Evolutionary conservation across 805 yeast genomes (phyloP).

Genomic region (Citeromyces nyonsensis): DNA sequence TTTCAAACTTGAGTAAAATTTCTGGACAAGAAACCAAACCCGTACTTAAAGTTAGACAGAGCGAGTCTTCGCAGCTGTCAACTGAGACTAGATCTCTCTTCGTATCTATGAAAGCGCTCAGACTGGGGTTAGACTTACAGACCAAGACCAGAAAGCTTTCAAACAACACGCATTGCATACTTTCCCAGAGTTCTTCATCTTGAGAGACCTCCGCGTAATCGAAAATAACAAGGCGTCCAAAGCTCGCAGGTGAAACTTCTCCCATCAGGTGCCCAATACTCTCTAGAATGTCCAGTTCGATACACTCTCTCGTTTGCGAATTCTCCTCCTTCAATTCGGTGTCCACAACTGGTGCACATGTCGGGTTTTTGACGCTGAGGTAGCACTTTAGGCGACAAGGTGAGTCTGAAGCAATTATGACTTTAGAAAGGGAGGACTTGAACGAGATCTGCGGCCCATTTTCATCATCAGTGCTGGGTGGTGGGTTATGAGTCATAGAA

Average conservation of each 20-base stretch:
- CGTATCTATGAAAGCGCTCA: constrained; percentile 1
- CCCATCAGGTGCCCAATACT: background rate
- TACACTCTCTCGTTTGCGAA: background rate
- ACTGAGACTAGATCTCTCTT: background rate
- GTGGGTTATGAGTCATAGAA: too few relatives aligned
- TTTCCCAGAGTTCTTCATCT: constrained; percentile 1
- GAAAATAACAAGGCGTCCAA: constrained; percentile 1
- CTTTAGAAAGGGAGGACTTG: too few relatives aligned
- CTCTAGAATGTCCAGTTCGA: background rate
- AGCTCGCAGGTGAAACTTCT: too few relatives aligned
- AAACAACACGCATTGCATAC: constrained; percentile 3
- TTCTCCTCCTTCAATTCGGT: background rate
- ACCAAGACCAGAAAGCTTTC: constrained; percentile 3
- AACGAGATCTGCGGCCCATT: too few relatives aligned
- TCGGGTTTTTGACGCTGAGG: too few relatives aligned
- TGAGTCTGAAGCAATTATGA: too few relatives aligned
- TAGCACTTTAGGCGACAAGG: too few relatives aligned
- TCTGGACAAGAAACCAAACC: constrained; percentile 1
- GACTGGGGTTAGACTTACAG: background rate
- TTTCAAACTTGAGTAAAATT: background rate
- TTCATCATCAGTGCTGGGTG: too few relatives aligned
- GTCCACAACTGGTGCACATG: background rate
- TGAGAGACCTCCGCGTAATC: constrained; percentile 3
- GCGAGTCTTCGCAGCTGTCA: too few relatives aligned
- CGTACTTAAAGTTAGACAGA: too few relatives aligned